Percentiles rank a stretch among this genome's conserved stretches.
phyloP scores from a whole-genome alignment of 805 yeast genomes.

The Maudiozyma serrabonitensis region DNA sequence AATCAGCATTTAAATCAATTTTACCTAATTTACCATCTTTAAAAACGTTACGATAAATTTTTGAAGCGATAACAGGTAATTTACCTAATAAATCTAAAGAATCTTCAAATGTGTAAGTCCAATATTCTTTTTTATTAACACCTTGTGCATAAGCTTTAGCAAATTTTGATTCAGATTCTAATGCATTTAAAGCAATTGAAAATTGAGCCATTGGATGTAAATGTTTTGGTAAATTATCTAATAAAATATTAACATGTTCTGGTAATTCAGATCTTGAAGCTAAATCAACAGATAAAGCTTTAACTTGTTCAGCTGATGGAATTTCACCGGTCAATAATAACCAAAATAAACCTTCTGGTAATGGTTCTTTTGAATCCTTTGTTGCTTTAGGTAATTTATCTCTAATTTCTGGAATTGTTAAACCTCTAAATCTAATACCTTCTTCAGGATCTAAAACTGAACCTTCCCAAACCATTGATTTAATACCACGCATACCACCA shows the following conservation, averaged over 20 bases:
- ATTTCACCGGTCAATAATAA: slow-evolving; percentile 72
- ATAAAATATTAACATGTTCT: slow-evolving; percentile 61
- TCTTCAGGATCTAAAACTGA: slow-evolving; percentile 76
- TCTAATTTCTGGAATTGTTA: slow-evolving; percentile 72
- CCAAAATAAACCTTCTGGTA: slow-evolving; percentile 82
- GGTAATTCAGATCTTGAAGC: slow-evolving; percentile 74
- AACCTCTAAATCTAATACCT: slow-evolving; percentile 81
- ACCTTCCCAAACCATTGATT: slow-evolving; percentile 83
- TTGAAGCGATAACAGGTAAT: slow-evolving; percentile 71
- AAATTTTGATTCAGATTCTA: slow-evolving; percentile 74
- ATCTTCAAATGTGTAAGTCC: slow-evolving; percentile 79
- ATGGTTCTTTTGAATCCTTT: slow-evolving; percentile 53
- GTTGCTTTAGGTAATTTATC: slow-evolving; percentile 65
- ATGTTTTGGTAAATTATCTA: slow-evolving; percentile 64
- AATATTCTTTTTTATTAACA: slow-evolving; percentile 72
- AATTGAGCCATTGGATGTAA: slow-evolving; percentile 89
- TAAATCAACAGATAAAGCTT: slow-evolving; percentile 62
- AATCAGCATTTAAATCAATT: slow-evolving; percentile 48
- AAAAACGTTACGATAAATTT: slow-evolving; percentile 76
- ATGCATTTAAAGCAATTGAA: slow-evolving; percentile 71
- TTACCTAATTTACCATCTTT: slow-evolving; percentile 63
- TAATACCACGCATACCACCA: slow-evolving; percentile 88
- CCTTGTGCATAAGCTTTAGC: slow-evolving; percentile 81
- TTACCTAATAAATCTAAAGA: slow-evolving; percentile 72
- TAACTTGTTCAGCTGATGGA: slow-evolving; percentile 63